Conservation (phyloP, 1,284 basidiomycete species). For the Xerocomus nothofagi region DNA sequence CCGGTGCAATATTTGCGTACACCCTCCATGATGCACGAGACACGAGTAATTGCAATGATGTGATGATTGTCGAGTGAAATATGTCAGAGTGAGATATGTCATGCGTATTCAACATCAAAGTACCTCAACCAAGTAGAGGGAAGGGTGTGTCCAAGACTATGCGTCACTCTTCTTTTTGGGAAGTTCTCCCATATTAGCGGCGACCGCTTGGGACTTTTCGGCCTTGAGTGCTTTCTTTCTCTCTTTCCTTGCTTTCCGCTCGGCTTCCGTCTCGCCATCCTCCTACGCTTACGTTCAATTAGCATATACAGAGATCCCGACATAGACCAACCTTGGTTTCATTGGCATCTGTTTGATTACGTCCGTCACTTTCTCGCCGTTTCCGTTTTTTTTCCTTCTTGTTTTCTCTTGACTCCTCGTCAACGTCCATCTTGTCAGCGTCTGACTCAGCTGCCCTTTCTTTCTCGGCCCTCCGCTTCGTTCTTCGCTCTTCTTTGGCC, state of each 20-base stretch:
- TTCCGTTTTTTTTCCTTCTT: conserved; percentile 75
- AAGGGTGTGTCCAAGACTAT: conserved; percentile 11
- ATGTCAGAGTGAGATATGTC: no score
- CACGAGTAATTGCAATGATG: no score
- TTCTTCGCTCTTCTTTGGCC: conserved; percentile 77
- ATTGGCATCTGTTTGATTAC: conserved; percentile 33
- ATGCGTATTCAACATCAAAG: background rate
- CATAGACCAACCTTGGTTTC: conserved; percentile 43
- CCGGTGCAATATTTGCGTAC: no score
- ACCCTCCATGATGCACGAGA: no score
- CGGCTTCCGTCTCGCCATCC: conserved; percentile 65
- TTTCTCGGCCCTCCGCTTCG: conserved; percentile 67
- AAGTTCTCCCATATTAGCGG: conserved; percentile 48
- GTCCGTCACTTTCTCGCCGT: conserved; percentile 58
- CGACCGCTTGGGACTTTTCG: conserved; percentile 58
- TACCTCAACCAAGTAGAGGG: background rate
- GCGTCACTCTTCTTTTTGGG: conserved; percentile 70
- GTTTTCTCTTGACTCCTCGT: conserved; percentile 46
- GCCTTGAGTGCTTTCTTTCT: conserved; percentile 71
- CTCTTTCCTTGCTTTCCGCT: conserved; percentile 73
- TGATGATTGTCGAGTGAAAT: no score
- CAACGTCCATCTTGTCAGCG: conserved; percentile 45
- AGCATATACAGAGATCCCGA: conserved; percentile 3
- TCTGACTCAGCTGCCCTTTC: conserved; percentile 45
- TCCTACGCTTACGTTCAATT: conserved; percentile 26